Conservation (phyloP, 129 eudicot species). For the Flaveria trinervia region DNA sequence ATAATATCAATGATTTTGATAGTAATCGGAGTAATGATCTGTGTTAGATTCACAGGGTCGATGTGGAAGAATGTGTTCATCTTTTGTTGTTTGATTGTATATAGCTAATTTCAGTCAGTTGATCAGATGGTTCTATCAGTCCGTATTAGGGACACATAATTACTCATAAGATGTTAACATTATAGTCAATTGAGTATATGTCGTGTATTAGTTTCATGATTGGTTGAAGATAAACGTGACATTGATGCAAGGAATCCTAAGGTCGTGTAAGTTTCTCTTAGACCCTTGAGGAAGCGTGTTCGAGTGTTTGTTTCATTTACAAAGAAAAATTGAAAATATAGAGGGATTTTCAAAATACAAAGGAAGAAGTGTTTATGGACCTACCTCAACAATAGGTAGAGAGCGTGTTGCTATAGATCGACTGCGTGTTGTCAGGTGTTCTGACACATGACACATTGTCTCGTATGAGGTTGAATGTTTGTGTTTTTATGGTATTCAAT, state of each 20-base stretch:
- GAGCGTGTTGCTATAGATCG: too few relatives aligned
- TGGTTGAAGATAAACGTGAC: background rate
- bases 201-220: background rate
- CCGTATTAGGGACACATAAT: background rate
- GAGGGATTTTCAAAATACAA: too few relatives aligned
- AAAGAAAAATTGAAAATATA: too few relatives aligned
- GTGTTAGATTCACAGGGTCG: slow-evolving; percentile 15
- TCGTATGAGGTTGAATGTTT: too few relatives aligned
- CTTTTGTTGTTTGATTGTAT: slow-evolving; percentile 26
- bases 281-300: background rate
- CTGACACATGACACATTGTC: too few relatives aligned
- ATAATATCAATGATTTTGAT: slow-evolving; percentile 30
- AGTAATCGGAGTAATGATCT: slow-evolving; percentile 25
- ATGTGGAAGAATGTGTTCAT: slow-evolving; percentile 3
- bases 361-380: too few relatives aligned
- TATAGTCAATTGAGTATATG: too few relatives aligned
- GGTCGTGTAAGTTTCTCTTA: background rate
- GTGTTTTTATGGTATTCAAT: too few relatives aligned
- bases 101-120: slow-evolving; percentile 1
- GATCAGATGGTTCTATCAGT: background rate
- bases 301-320: background rate
- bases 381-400: too few relatives aligned
- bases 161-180: too few relatives aligned
- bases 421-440: too few relatives aligned
- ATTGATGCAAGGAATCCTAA: background rate